Evolutionary conservation across 441 rosid species (phyloP), one percentile per base, ranked within the genome.

Genomic region (Arabidopsis hybrid): DNA sequence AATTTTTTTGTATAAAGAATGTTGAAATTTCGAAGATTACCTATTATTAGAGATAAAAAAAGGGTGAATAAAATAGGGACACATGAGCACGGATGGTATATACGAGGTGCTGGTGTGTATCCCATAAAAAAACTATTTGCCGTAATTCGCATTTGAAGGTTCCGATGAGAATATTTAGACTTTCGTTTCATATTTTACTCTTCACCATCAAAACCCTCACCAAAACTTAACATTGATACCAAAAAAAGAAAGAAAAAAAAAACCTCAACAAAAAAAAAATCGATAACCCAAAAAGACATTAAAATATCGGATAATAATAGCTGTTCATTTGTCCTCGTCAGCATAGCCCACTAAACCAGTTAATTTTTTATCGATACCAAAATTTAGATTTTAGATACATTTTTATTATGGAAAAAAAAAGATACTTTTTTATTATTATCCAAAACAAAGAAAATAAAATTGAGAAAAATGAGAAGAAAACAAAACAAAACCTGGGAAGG

Each of bases 401-500:
- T n/a, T n/a, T n/a, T n/a, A n/a, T n/a, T n/a, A n/a, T n/a, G n/a
- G n/a, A n/a, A n/a, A n/a, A n/a, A n/a, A n/a, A n/a, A n/a, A n/a
- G 4, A 11, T 29, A 8, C 43, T 43, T 35, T 49, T 7, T 51
- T 11, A 61, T 21, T 40, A 26, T 52, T 29, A 53, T 53, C 38
- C 16, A 16, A 52, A 26, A 26, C 29, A 26, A 26, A 26, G 29
- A 26, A 26, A 42, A 18, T 6, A 51, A 36, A 16, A 4, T 16
- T 8, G 13, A 17, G 16, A 71, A 57, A 69, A 34, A 26, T n/a
- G 12, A 49, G 72, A 50, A 67, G 10, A 67, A 75, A 61, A 69
- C 51, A 75, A 75, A 75, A 55, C 8, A 62, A 75, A 62, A 76
- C 79, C 66, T 76, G 79, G 65, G 79, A 76, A 76, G 55, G 79